Evolutionary conservation across 2,329 filamentous ascomycete genomes (phyloP).

Genomic region (Colletotrichum incanum): DNA sequence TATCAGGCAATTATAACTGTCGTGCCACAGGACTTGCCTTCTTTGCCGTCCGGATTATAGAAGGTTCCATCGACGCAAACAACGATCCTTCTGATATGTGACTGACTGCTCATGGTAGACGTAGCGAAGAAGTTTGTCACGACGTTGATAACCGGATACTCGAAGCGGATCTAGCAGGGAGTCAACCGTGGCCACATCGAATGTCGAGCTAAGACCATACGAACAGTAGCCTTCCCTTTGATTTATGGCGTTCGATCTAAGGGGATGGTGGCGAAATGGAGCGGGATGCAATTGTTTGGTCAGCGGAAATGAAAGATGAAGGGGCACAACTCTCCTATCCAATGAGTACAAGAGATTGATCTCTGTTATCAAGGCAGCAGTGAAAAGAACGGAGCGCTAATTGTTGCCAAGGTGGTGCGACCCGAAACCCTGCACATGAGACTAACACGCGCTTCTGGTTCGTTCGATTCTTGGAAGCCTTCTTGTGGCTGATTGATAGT

Average conservation of each 20-base stretch:
- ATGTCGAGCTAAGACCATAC: neutral
- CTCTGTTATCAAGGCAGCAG: neutral
- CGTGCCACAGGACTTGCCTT: slow-evolving; percentile 9
- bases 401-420: neutral
- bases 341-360: neutral
- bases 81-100: slow-evolving; percentile 20
- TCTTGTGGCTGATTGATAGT: neutral
- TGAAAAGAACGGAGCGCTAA: too few species aligned
- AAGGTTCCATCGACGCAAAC: slow-evolving; percentile 40
- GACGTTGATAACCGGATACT: neutral
- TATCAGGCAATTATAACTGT: too few species aligned
- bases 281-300: neutral
- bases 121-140: neutral
- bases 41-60: slow-evolving; percentile 35
- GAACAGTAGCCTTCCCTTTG: neutral
- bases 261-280: neutral
- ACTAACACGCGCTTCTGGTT: neutral
- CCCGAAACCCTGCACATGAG: neutral
- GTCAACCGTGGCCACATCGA: neutral
- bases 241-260: neutral
- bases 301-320: neutral
- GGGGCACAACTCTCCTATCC: neutral
- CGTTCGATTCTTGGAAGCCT: neutral
- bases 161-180: neutral
- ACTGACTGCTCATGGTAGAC: neutral